Base-by-base conservation (phyloP, 1,284 basidiomycete genomes). In the Microbotryomycetes sp. region DNA sequence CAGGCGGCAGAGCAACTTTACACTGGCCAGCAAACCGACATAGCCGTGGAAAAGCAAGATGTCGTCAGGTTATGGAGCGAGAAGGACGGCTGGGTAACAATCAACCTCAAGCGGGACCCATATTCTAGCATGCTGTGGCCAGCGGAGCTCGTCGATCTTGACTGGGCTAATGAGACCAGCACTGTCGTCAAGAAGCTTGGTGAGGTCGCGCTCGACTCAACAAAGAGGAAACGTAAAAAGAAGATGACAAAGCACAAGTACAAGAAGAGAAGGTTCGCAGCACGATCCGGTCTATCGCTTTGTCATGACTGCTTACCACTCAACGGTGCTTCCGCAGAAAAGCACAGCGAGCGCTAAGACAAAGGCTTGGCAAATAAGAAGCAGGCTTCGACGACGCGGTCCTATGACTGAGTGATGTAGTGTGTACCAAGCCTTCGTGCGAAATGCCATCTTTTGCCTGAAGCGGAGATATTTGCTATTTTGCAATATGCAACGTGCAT, bases 191-290 rank as follows among this genome's bases (percentile, higher is more conserved):
- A 78, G 79, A 78, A 82, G 64, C 79, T 81, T 45, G 80, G 49
- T 2, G 47, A 45, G 18, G 16, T 87, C 30, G 75, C 82, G 73
- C 79, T 87, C 77, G 88, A 90, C 70, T 89, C 88, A 70, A 83
- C 81, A 27, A 86, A 85, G 79, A 82, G 88, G 75, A 90, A 90
- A 80, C 81, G 83, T 70, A 79, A 83, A 78, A 88, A 83, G 82
- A 89, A 89, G 82, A 90, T 90, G 86, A 88, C 86, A 82, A 90
- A 89, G 77, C 88, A 90, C 73, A 90, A 90, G 87, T 72, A 78
- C 67, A 80, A 78, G 74, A 79, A 79, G 74, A 75, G 79, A 58
- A 77, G 79, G 66, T 63, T 3, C 15, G 66, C 50, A 16, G 1
- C n/a, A n/a, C 28, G n/a, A 24, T 24, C 24, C 4, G 4, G 1